Evolutionary conservation across 202 grass and related monocot species (phyloP).

Genomic region (Setaria italica): DNA sequence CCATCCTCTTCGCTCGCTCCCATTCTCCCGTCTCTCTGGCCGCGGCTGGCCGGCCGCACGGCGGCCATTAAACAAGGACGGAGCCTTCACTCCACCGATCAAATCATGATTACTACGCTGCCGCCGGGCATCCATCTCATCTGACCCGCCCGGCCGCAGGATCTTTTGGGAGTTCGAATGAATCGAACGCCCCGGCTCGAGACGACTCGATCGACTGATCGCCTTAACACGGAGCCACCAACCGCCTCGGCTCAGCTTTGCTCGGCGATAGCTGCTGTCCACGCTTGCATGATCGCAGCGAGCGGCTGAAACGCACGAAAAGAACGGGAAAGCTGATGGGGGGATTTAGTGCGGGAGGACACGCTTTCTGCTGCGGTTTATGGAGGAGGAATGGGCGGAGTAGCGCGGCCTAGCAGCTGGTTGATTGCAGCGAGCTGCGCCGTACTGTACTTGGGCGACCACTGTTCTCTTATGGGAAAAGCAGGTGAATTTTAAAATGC

Average conservation of each 20-base stretch:
- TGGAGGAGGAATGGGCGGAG: constrained; percentile 5
- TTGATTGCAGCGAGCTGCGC: constrained; percentile 27
- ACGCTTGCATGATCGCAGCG: constrained; percentile 8
- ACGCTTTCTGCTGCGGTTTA: constrained; percentile 32
- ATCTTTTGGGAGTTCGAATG: constrained; percentile 39
- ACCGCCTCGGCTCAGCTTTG: not conserved
- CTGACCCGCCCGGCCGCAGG: not conserved
- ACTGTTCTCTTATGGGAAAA: not conserved
- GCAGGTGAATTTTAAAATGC: not conserved
- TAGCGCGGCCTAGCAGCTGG: not conserved
- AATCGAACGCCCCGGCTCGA: not conserved
- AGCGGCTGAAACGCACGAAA: not conserved
- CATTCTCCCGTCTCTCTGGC: not conserved
- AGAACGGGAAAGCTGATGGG: not conserved
- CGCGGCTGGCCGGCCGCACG: constrained; percentile 3
- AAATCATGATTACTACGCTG: constrained; percentile 46
- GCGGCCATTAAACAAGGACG: constrained; percentile 53
- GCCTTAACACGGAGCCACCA: constrained; percentile 9
- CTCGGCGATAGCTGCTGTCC: not conserved
- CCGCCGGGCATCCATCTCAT: constrained; percentile 8
- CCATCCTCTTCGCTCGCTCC: too few relatives aligned
- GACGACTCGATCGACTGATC: not conserved
- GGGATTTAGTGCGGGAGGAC: not conserved
- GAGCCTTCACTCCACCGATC: constrained; percentile 24
- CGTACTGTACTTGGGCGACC: constrained; percentile 9